Conservation (phyloP, 2,329 filamentous ascomycete species). For the Ascochyta pisi region DNA sequence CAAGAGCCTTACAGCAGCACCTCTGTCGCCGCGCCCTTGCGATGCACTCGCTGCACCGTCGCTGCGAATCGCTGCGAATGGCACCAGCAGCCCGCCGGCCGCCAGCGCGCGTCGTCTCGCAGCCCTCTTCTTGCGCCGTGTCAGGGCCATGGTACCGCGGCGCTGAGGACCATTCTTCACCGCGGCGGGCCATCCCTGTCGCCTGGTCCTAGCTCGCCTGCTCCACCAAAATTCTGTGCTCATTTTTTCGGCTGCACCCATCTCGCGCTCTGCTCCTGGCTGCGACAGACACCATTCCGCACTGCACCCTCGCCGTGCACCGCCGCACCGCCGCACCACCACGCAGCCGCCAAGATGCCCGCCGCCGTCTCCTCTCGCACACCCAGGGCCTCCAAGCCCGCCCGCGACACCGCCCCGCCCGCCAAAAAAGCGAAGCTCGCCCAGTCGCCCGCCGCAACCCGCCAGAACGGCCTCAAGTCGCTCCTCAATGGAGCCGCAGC, state of each 20-base stretch:
- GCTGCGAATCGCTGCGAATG: no score
- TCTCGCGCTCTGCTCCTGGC: constrained; percentile 33
- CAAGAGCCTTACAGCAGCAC: constrained; percentile 1
- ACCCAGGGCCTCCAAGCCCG: constrained; percentile 24
- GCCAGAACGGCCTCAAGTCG: constrained; percentile 41
- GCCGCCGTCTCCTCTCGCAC: constrained; percentile 42
- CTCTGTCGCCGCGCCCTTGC: constrained; percentile 2
- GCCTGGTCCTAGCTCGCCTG: constrained; percentile 17
- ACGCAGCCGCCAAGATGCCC: constrained; percentile 35
- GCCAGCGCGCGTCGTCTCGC: background rate
- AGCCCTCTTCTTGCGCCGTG: background rate
- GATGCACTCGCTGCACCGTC: background rate
- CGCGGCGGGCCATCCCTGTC: constrained; percentile 15
- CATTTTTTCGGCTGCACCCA: constrained; percentile 27
- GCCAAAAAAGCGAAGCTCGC: constrained; percentile 49
- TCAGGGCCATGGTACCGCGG: constrained; percentile 5
- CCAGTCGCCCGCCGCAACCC: constrained; percentile 31
- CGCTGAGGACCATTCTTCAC: constrained; percentile 3
- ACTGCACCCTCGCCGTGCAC: constrained; percentile 17
- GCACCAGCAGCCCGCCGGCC: no score
- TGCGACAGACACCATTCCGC: constrained; percentile 23
- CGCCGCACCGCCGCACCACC: constrained; percentile 7
- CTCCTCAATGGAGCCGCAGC: constrained; percentile 39
- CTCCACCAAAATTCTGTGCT: constrained; percentile 13
- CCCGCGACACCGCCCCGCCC: constrained; percentile 42